Percentiles rank a stretch among this genome's conserved stretches.
Evolutionary conservation across 495 filamentous ascomycete genomes (phyloP).

Genomic region (Mycothermus thermophilus): DNA sequence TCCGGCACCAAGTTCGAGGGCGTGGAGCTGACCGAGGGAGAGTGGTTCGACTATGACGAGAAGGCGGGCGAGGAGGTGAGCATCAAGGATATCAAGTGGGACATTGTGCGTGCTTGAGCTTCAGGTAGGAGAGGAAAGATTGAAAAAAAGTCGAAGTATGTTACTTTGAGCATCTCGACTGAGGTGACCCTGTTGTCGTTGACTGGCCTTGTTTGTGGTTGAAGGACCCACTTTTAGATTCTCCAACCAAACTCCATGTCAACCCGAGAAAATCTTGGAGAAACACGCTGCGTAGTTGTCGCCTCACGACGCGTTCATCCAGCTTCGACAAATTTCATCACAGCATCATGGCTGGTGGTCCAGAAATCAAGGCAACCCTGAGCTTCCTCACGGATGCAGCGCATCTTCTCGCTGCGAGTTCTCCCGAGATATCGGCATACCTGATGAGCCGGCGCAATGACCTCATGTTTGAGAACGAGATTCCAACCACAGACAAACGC

Average conservation of each 20-base stretch:
- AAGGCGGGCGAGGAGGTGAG: conserved; percentile 46
- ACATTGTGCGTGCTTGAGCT: conserved; percentile 50
- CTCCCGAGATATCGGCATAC: conserved; percentile 36
- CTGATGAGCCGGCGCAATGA: conserved; percentile 32
- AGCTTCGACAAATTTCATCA: too few species aligned
- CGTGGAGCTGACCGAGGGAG: conserved; percentile 73
- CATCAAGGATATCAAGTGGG: conserved; percentile 87
- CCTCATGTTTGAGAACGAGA: conserved; percentile 29
- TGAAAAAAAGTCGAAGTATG: too few species aligned
- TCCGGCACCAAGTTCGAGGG: conserved; percentile 61
- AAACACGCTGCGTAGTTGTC: too few species aligned
- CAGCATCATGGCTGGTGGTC: conserved; percentile 10
- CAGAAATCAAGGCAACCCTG: conserved; percentile 18
- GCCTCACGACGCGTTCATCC: too few species aligned
- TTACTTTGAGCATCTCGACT: too few species aligned
- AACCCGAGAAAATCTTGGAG: too few species aligned
- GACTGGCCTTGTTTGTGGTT: too few species aligned
- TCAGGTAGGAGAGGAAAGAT: too few species aligned
- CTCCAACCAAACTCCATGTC: too few species aligned
- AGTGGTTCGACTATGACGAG: conserved; percentile 50
- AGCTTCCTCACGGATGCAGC: conserved; percentile 36
- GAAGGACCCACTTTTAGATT: too few species aligned
- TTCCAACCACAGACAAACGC: conserved; percentile 28
- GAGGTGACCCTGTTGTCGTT: too few species aligned
- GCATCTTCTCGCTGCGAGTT: conserved; percentile 30